Conservation (phyloP, 1,284 basidiomycete species). For the Neotropicomus parvogracilis region DNA sequence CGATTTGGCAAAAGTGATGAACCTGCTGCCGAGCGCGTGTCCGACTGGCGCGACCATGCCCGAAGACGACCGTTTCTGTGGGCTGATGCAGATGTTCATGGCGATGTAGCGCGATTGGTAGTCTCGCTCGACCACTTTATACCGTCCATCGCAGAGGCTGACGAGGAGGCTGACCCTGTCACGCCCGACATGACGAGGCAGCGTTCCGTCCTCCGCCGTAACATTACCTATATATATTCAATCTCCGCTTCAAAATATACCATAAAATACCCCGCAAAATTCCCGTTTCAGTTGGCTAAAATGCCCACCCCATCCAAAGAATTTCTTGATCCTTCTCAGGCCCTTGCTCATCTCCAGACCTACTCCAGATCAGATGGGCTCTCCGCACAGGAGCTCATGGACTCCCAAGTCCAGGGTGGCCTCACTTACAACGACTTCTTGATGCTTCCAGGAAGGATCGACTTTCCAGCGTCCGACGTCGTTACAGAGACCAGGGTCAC, state of each 20-base stretch:
- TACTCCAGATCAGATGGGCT: constrained; percentile 87
- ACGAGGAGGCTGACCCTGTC: neutral
- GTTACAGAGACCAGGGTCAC: constrained; percentile 86
- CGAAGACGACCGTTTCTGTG: constrained; percentile 13
- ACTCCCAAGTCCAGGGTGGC: constrained; percentile 85
- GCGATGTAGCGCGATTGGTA: neutral
- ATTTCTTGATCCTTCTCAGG: constrained; percentile 60
- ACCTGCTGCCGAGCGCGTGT: constrained; percentile 17
- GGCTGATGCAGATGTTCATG: constrained; percentile 15
- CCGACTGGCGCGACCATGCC: constrained; percentile 12
- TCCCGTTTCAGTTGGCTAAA: constrained; percentile 28
- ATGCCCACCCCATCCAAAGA: constrained; percentile 32
- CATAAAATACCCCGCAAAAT: constrained; percentile 8
- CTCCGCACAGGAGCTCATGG: constrained; percentile 83
- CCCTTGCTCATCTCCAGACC: constrained; percentile 68
- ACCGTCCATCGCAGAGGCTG: neutral
- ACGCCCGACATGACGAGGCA: too few species aligned
- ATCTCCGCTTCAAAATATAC: constrained; percentile 15
- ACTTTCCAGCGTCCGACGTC: constrained; percentile 85
- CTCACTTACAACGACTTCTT: constrained; percentile 97
- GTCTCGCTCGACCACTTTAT: neutral
- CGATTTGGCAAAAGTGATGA: constrained; percentile 23
- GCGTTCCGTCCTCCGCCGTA: neutral
- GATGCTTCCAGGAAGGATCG: constrained; percentile 92
- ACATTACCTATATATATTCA: neutral